Evolutionary conservation across 306 rosid species (phyloP).

Genomic region (Fagus crenata): DNA sequence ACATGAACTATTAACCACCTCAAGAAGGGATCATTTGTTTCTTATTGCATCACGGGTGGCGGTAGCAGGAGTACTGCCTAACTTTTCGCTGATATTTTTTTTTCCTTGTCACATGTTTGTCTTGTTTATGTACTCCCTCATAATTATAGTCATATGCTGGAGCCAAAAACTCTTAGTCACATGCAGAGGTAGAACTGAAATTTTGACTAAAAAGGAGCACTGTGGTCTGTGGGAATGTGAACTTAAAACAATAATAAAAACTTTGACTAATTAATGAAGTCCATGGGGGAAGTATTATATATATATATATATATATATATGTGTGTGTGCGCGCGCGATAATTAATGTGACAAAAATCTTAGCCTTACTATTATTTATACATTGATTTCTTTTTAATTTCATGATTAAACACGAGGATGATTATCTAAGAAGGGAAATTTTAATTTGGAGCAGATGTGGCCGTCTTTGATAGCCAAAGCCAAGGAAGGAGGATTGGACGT

Average conservation of each 20-base stretch:
- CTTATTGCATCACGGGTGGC: conserved; percentile 43
- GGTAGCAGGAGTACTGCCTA: conserved; percentile 17
- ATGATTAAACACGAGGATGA: conserved; percentile 20
- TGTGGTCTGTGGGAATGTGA: too few species aligned
- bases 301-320: not conserved
- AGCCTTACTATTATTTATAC: not conserved
- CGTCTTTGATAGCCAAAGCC: conserved; percentile 76
- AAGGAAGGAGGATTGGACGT: conserved; percentile 89
- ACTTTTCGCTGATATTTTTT: conserved; percentile 1
- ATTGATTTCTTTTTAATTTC: conserved; percentile 6
- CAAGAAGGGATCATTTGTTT: not conserved
- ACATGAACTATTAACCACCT: too few species aligned
- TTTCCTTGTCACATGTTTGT: too few species aligned
- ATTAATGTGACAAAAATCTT: not conserved
- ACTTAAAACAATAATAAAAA: too few species aligned
- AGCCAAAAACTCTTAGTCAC: too few species aligned
- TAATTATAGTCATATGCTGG: too few species aligned
- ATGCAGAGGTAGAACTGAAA: too few species aligned
- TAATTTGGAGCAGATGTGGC: conserved; percentile 70
- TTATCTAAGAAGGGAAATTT: conserved; percentile 19
- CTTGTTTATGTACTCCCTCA: too few species aligned
- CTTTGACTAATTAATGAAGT: not conserved
- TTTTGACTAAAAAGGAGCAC: too few species aligned
- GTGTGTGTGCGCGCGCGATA: too few species aligned
- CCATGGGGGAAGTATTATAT: not conserved